Conservation (phyloP, 805 yeast species). For the Cyberlindnera amylophila region DNA sequence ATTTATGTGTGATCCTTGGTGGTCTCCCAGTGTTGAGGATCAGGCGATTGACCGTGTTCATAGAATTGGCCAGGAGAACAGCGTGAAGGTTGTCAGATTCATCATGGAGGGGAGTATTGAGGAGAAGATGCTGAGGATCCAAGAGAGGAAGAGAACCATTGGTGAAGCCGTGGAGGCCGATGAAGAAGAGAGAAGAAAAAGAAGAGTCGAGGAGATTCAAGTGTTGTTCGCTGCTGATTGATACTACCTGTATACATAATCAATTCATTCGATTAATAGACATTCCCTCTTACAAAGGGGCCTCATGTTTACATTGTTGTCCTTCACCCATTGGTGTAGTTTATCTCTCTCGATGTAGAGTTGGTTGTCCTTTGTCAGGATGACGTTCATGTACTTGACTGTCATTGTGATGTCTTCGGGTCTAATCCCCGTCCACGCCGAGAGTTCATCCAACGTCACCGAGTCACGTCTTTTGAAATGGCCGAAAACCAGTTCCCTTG, state of each 20-base stretch:
- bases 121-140: conserved; percentile 82
- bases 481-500: conserved; percentile 42
- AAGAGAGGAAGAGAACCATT: conserved; percentile 74
- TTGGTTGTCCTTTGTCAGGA: conserved; percentile 29
- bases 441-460: conserved; percentile 45
- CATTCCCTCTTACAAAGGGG: conserved; percentile 16
- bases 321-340: conserved; percentile 16
- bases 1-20: conserved; percentile 94
- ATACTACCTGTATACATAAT: background rate
- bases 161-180: conserved; percentile 78
- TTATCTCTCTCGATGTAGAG: conserved; percentile 15
- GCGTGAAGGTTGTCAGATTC: conserved; percentile 74
- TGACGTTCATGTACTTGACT: conserved; percentile 49
- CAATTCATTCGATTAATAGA: conserved; percentile 7
- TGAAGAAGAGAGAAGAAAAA: conserved; percentile 68
- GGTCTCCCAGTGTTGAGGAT: conserved; percentile 90
- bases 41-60: conserved; percentile 92
- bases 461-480: conserved; percentile 27
- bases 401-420: conserved; percentile 58
- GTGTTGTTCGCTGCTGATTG: conserved; percentile 48
- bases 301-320: conserved; percentile 14
- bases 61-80: conserved; percentile 77
- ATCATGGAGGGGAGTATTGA: conserved; percentile 82
- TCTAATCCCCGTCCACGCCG: conserved; percentile 60
- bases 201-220: conserved; percentile 70